Conservation (phyloP, 345 rosid genomes). For the Euphorbia tirucalli region DNA sequence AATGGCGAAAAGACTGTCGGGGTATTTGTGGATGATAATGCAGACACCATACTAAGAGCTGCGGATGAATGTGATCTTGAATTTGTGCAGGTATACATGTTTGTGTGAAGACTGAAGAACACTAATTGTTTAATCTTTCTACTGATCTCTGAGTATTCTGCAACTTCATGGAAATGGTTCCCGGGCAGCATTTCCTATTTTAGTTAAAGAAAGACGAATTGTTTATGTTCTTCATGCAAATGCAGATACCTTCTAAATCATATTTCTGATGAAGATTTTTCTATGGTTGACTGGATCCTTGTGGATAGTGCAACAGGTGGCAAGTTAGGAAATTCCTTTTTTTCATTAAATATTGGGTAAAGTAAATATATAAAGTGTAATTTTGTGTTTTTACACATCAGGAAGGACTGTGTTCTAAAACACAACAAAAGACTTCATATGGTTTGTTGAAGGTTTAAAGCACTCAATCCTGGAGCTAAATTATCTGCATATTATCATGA, state of each 20-base stretch:
- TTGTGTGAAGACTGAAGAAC: background rate
- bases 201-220: conserved; percentile 45
- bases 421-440: too few relatives aligned
- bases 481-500: too few relatives aligned
- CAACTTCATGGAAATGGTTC: conserved; percentile 86
- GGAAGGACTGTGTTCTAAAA: too few relatives aligned
- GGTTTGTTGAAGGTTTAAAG: too few relatives aligned
- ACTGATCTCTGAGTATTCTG: conserved; percentile 15
- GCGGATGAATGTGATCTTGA: conserved; percentile 67
- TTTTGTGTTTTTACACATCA: too few relatives aligned
- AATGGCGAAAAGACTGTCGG: conserved; percentile 76
- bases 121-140: too few relatives aligned
- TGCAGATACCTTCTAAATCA: conserved; percentile 58
- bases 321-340: too few relatives aligned
- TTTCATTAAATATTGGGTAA: too few relatives aligned
- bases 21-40: conserved; percentile 83
- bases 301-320: too few relatives aligned
- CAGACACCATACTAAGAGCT: conserved; percentile 55
- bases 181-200: conserved; percentile 50
- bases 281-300: conserved; percentile 70
- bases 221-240: conserved; percentile 79
- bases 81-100: conserved; percentile 60
- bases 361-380: too few relatives aligned
- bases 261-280: conserved; percentile 58
- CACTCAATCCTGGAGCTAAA: too few relatives aligned